Base-by-base conservation (phyloP, 805 yeast genomes). In the Candida coleopterorum region DNA sequence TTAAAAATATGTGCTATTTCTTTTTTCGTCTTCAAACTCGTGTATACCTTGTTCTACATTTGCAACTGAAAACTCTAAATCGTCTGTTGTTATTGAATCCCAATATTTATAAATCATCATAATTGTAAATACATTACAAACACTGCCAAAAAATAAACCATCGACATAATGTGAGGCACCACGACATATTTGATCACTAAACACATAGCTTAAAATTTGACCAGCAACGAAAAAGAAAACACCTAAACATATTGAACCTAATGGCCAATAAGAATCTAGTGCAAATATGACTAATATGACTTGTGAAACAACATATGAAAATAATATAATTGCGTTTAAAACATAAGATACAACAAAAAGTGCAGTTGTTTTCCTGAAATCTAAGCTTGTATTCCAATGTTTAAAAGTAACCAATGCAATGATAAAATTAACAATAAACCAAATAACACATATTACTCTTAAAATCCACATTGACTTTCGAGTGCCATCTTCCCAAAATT, bases 21-120 rank as follows among this genome's bases (percentile, higher is more conserved):
- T 33, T 35, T 41, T 41, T 29, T 41, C 44, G 20, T 41, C 44
- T 9, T 41, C 44, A 22, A 53, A 56, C 34, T 59, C 60, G 4
- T 58, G 54, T 18, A 64, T 60, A 4, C 65, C 66, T 23, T 60
- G 63, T 42, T 66, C 72, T 11, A 60, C 65, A 27, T 53, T 60
- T 10, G 72, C 70, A 35, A 86, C 93, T 33, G 87, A 77, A 59
- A 90, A 93, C 62, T 90, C 98, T 49, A 90, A 77, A 57, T 93
- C 97, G 52, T 90, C 97, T 39, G 81, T 79, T 9, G 97, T 93
- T 35, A 90, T 81, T 74, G 89, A 87, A 53, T 89, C 97, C 96
- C 97, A 90, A 48, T 79, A 86, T 62, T 93, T 89, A 68, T 88
- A 90, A 35, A 90, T 70, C 97, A 93, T 90, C 95, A 93, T 88